Conservation (phyloP, 1,284 basidiomycete species). For the Pisolithus thermaeus region DNA sequence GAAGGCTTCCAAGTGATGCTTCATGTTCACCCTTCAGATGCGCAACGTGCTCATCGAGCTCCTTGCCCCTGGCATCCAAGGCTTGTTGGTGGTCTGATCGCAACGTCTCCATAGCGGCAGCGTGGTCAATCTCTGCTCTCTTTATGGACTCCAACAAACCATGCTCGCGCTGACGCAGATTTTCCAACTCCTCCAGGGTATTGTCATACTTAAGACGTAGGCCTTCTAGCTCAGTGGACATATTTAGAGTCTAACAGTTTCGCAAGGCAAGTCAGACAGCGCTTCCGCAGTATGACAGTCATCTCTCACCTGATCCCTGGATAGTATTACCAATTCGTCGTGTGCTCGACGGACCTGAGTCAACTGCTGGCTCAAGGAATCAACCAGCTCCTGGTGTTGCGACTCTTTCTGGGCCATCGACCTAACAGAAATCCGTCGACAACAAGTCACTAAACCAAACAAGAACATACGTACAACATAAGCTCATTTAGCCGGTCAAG, state of each 20-base stretch:
- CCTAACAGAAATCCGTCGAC: constrained; percentile 34
- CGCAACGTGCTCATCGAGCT: constrained; percentile 43
- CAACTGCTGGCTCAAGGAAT: constrained; percentile 64
- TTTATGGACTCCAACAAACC: constrained; percentile 47
- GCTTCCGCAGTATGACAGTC: not conserved
- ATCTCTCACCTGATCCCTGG: constrained; percentile 67
- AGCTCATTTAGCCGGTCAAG: constrained; percentile 77
- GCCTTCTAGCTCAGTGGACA: constrained; percentile 78
- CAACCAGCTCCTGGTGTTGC: constrained; percentile 71
- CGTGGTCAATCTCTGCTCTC: constrained; percentile 44
- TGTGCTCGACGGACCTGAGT: constrained; percentile 66
- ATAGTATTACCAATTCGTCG: constrained; percentile 73
- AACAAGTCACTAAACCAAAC: constrained; percentile 2
- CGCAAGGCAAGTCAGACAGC: not conserved
- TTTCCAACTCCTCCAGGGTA: constrained; percentile 47
- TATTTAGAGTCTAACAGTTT: constrained; percentile 61
- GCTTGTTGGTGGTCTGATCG: constrained; percentile 51
- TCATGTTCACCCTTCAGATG: constrained; percentile 41
- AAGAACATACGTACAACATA: constrained; percentile 62
- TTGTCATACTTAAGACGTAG: constrained; percentile 59
- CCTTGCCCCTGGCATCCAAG: constrained; percentile 44
- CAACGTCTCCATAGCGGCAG: constrained; percentile 43
- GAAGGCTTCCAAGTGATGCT: constrained; percentile 31
- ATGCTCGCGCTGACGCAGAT: constrained; percentile 51
- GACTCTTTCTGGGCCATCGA: constrained; percentile 96